Evolutionary conservation across 2,329 filamentous ascomycete genomes (phyloP).

Genomic region (Corynespora cassiicola): DNA sequence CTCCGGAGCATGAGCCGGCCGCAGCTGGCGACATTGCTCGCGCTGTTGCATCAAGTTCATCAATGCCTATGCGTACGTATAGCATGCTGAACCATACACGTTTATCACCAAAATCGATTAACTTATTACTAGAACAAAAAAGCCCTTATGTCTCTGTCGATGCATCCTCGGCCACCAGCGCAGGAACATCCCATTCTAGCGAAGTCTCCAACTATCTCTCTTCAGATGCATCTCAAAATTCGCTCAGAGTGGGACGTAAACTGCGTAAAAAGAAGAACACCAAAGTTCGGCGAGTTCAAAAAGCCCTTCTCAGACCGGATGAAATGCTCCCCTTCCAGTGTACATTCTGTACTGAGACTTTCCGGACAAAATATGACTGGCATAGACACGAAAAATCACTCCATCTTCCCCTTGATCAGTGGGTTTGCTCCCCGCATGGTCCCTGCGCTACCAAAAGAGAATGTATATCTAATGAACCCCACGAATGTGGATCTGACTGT

Average conservation of each 20-base stretch:
- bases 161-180: conserved; percentile 29
- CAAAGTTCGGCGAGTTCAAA: conserved; percentile 15
- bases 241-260: conserved; percentile 14
- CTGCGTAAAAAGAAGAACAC: conserved; percentile 17
- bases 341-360: conserved; percentile 38
- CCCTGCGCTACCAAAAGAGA: conserved; percentile 12
- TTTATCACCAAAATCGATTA: not conserved
- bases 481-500: too few species aligned
- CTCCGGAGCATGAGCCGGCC: conserved; percentile 35
- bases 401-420: conserved; percentile 33
- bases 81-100: not conserved
- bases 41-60: conserved; percentile 25
- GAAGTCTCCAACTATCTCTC: conserved; percentile 21
- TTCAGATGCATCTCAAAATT: conserved; percentile 21
- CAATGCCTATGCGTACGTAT: conserved; percentile 10
- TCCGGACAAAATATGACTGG: conserved; percentile 39
- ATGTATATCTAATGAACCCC: too few species aligned
- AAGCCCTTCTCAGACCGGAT: conserved; percentile 12
- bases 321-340: conserved; percentile 33
- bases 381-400: conserved; percentile 37
- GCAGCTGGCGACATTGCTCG: conserved; percentile 28
- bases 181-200: conserved; percentile 29
- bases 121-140: too few species aligned
- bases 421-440: conserved; percentile 29
- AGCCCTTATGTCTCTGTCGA: too few species aligned